These are phyloP conservation scores for Eucalyptus melliodora DNA, from an alignment of 345 rosid genomes.

Conservation along the genomic window DNA sequence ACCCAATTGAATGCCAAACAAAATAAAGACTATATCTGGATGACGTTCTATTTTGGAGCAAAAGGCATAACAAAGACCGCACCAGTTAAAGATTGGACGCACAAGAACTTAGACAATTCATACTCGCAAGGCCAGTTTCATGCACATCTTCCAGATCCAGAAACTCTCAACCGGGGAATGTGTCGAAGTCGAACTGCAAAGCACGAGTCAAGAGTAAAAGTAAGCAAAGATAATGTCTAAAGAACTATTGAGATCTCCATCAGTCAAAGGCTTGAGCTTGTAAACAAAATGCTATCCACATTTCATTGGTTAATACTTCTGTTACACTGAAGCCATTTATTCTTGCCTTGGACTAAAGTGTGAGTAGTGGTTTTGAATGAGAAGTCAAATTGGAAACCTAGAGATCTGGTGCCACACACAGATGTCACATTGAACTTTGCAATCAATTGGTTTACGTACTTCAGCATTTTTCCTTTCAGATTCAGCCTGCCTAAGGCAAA, in stretches of 20 bases:
- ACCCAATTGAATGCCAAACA: background rate
- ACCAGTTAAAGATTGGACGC: background rate
- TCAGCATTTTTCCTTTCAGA: background rate
- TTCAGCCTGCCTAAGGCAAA: background rate
- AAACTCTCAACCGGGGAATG: background rate
- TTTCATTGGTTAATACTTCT: background rate
- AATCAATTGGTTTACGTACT: background rate
- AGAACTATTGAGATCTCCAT: background rate
- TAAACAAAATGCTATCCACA: background rate
- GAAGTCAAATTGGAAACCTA: background rate
- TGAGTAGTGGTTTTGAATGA: background rate
- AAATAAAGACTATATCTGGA: background rate
- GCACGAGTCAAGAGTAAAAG: background rate
- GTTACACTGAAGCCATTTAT: background rate
- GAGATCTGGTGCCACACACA: background rate
- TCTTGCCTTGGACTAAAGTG: background rate
- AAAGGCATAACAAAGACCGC: background rate
- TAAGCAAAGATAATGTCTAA: background rate
- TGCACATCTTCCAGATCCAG: background rate
- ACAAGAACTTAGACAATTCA: background rate
- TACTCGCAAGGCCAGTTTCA: background rate
- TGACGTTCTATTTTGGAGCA: background rate
- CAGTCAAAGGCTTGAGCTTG: background rate
- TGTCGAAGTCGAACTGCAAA: background rate
- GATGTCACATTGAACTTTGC: background rate